phyloP scores from a whole-genome alignment of 75 land plant species.

The Larix kaempferi region DNA sequence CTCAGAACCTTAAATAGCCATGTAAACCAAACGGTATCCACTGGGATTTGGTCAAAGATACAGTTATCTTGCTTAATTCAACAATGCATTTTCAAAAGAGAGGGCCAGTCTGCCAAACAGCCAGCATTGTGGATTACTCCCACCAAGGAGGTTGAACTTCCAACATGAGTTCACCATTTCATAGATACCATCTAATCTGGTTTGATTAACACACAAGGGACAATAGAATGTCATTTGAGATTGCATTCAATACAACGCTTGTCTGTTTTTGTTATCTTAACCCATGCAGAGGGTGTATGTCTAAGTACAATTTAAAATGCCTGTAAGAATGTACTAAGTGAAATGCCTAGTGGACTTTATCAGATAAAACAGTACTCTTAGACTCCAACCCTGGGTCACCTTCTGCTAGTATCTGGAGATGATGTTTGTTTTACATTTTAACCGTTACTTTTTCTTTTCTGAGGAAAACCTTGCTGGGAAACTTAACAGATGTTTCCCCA shows the following conservation, averaged over 20 bases:
- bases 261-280: not conserved
- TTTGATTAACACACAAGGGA: not conserved
- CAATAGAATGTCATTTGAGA: not conserved
- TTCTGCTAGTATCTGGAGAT: not conserved
- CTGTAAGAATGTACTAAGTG: not conserved
- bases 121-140: not conserved
- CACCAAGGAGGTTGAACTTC: not conserved
- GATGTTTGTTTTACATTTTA: not conserved
- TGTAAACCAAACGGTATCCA: not conserved
- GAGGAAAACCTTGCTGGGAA: too few relatives aligned
- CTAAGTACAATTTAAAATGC: not conserved
- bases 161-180: not conserved
- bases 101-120: not conserved
- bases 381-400: not conserved
- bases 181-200: not conserved
- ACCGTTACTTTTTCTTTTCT: not conserved
- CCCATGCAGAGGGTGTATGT: not conserved
- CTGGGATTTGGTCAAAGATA: not conserved
- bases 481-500: too few relatives aligned
- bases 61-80: not conserved
- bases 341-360: not conserved
- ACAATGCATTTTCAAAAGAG: not conserved
- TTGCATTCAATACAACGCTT: not conserved
- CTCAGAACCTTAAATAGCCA: too few relatives aligned
- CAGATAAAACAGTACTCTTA: not conserved